Percentiles rank a stretch among this genome's conserved stretches.
phyloP scores from a whole-genome alignment of 2,329 filamentous ascomycete genomes.

The Ilyonectria destructans region DNA sequence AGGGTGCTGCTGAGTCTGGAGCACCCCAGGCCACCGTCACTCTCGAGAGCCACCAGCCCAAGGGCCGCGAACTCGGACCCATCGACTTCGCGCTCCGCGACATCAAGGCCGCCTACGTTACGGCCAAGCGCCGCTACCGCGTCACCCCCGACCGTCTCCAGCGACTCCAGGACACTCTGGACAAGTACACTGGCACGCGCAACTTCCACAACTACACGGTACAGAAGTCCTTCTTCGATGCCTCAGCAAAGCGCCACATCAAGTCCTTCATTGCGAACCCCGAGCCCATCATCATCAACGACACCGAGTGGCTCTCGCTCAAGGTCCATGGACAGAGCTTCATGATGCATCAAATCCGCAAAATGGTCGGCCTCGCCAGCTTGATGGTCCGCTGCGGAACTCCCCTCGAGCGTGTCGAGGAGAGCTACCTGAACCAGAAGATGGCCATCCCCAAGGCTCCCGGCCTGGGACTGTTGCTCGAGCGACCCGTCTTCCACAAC shows the following conservation, averaged over 20 bases:
- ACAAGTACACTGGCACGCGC: constrained; percentile 84
- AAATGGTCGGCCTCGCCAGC: constrained; percentile 96
- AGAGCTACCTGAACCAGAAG: constrained; percentile 81
- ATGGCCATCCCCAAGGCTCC: constrained; percentile 96
- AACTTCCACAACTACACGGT: constrained; percentile 99
- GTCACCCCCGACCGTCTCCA: constrained; percentile 80
- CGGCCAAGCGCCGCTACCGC: constrained; percentile 88
- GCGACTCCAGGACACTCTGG: constrained; percentile 82
- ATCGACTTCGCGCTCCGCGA: constrained; percentile 79
- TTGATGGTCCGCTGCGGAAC: constrained; percentile 89
- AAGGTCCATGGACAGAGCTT: constrained; percentile 98
- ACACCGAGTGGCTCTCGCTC: constrained; percentile 95
- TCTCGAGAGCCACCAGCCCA: constrained; percentile 55
- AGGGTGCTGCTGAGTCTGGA: constrained; percentile 41
- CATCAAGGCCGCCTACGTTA: constrained; percentile 86
- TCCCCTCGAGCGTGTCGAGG: constrained; percentile 78
- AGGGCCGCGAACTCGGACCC: constrained; percentile 62
- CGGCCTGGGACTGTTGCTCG: constrained; percentile 87
- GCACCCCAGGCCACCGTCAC: constrained; percentile 43
- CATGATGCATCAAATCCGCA: constrained; percentile 99
- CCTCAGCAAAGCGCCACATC: constrained; percentile 91
- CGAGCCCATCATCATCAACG: constrained; percentile 85
- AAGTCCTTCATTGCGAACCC: constrained; percentile 89
- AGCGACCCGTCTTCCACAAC: constrained; percentile 90
- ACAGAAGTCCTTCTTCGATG: constrained; percentile 85